Evolutionary conservation across 371 early-diverging fungal genomes (phyloP).

Genomic region (Capillidium heterosporum): DNA sequence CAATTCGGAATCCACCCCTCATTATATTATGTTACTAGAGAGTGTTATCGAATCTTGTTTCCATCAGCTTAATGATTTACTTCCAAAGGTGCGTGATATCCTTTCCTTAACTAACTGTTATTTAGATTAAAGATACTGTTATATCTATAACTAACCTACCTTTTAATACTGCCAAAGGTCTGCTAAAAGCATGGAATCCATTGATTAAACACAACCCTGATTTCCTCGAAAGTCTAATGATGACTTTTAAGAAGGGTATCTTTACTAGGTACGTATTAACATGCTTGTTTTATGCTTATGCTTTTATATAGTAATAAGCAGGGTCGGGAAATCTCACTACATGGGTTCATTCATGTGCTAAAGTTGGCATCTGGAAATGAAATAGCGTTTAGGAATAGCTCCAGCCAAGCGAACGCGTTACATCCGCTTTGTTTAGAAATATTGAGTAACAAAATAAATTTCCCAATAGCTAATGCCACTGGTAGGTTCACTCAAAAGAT

Average conservation of each 20-base stretch:
- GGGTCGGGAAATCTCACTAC: neutral
- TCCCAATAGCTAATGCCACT: neutral
- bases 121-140: conserved; percentile 1
- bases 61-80: neutral
- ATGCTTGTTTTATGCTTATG: neutral
- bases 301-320: neutral
- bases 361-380: neutral
- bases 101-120: neutral
- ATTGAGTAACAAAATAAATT: neutral
- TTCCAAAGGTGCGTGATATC: neutral
- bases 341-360: neutral
- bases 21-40: neutral
- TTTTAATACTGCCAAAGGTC: neutral
- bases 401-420: neutral
- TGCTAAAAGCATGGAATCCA: conserved; percentile 4
- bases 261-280: neutral
- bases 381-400: neutral
- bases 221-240: conserved; percentile 1
- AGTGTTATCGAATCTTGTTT: neutral
- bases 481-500: neutral
- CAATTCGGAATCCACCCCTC: conserved; percentile 2
- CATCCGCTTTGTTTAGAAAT: conserved; percentile 5
- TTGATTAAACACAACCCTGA: neutral
- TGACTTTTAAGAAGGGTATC: conserved; percentile 1
- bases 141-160: neutral